Percentiles rank a stretch among this genome's conserved stretches.
Evolutionary conservation across 768 basidiomycete species (phyloP).

Genomic region (Rhodotorula taiwanensis): DNA sequence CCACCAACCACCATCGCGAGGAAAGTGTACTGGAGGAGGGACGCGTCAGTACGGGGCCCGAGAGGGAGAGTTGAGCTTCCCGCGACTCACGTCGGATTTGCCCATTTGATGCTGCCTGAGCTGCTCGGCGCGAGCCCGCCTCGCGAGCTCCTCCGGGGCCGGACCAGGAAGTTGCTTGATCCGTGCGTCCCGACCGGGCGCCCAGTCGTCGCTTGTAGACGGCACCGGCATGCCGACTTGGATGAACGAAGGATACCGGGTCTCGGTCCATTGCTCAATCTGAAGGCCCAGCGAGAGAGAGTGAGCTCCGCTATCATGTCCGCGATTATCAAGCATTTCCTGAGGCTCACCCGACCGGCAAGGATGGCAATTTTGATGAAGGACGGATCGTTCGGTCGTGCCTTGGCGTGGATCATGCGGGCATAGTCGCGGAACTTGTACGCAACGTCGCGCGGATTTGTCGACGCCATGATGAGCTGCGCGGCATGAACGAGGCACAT

Average conservation of each 20-base stretch:
- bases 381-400: constrained; percentile 72
- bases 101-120: constrained; percentile 9
- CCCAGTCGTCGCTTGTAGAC: constrained; percentile 16
- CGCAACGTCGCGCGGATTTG: constrained; percentile 85
- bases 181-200: constrained; percentile 29
- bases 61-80: too few relatives aligned
- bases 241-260: constrained; percentile 88
- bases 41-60: too few relatives aligned
- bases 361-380: constrained; percentile 74
- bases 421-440: constrained; percentile 77
- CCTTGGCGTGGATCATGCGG: constrained; percentile 73
- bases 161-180: constrained; percentile 33
- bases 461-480: constrained; percentile 84
- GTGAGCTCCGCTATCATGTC: too few relatives aligned
- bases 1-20: constrained; percentile 17
- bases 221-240: constrained; percentile 18
- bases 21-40: constrained; percentile 22
- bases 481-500: background rate
- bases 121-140: background rate
- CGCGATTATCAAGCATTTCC: too few relatives aligned
- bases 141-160: constrained; percentile 12
- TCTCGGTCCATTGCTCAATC: constrained; percentile 94
- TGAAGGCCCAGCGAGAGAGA: constrained; percentile 28
- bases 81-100: constrained; percentile 22
- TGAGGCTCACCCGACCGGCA: constrained; percentile 82